phyloP scores from a whole-genome alignment of 768 basidiomycete species.

The Termitomyces eurrhizus region DNA sequence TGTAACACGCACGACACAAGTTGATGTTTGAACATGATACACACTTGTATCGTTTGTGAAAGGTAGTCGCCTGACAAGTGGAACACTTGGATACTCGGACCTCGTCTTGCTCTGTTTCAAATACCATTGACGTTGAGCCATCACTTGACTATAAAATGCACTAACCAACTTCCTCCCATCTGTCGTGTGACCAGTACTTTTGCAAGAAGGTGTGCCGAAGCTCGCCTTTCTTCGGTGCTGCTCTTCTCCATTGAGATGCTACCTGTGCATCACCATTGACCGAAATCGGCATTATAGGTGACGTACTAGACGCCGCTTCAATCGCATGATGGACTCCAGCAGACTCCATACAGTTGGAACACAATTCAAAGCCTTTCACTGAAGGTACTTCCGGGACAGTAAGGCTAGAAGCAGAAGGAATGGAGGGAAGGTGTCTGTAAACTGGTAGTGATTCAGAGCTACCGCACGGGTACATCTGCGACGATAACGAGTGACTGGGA shows the following conservation, averaged over 20 bases:
- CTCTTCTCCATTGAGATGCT: constrained; percentile 58
- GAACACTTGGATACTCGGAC: constrained; percentile 63
- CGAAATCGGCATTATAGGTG: constrained; percentile 37
- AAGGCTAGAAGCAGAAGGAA: constrained; percentile 28
- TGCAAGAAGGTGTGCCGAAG: constrained; percentile 83
- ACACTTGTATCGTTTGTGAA: constrained; percentile 77
- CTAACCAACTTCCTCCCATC: constrained; percentile 90
- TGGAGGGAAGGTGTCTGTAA: constrained; percentile 44
- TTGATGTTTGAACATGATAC: constrained; percentile 75
- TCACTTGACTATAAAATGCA: constrained; percentile 12
- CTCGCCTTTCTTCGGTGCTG: constrained; percentile 74
- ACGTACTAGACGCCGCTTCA: constrained; percentile 48
- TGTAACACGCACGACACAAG: constrained; percentile 80
- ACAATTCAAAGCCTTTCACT: constrained; percentile 74
- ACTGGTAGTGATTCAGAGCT: constrained; percentile 18
- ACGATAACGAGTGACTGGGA: constrained; percentile 24
- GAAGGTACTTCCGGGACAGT: constrained; percentile 18
- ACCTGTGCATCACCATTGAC: constrained; percentile 52
- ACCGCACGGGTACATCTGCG: constrained; percentile 33
- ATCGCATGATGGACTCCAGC: constrained; percentile 79
- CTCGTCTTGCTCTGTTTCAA: constrained; percentile 63
- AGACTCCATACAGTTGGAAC: constrained; percentile 71
- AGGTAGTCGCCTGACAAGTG: constrained; percentile 66
- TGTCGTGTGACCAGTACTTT: constrained; percentile 76
- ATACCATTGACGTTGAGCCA: not conserved